Conservation (phyloP, 305 asterid species). For the Fraxinus xanthoxyloides region DNA sequence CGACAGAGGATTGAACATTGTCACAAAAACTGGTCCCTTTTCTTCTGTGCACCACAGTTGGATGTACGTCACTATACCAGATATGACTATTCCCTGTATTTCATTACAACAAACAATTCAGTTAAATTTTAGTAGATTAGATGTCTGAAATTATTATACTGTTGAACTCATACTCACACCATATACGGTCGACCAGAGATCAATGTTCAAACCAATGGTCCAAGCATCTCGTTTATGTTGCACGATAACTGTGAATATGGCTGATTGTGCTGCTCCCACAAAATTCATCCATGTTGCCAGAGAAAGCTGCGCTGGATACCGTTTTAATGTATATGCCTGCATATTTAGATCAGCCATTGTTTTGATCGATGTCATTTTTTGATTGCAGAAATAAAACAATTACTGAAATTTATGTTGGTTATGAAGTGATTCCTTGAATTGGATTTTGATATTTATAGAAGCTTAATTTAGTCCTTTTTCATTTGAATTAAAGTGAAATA, state of each 20-base stretch:
- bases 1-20: constrained; percentile 68
- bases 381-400: neutral
- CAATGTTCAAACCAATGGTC: constrained; percentile 67
- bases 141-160: neutral
- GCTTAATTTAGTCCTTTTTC: neutral
- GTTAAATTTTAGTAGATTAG: neutral
- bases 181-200: constrained; percentile 64
- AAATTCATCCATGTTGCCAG: constrained; percentile 65
- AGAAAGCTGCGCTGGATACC: constrained; percentile 79
- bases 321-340: constrained; percentile 61
- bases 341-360: neutral
- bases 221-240: constrained; percentile 53
- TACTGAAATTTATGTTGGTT: neutral
- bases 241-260: constrained; percentile 53
- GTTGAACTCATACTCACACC: constrained; percentile 41
- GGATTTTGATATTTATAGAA: neutral
- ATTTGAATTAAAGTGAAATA: neutral
- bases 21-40: constrained; percentile 75
- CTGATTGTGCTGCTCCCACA: constrained; percentile 82
- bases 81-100: constrained; percentile 56
- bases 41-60: constrained; percentile 68
- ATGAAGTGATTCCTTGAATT: neutral
- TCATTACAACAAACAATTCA: constrained; percentile 2
- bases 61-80: constrained; percentile 51
- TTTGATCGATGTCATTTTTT: neutral